A percentile compares a stretch with the other conserved stretches of the same genome.
These are phyloP conservation scores for Lolium rigidum DNA, from an alignment of 176 grass and related monocot genomes.

Conservation along the genomic window DNA sequence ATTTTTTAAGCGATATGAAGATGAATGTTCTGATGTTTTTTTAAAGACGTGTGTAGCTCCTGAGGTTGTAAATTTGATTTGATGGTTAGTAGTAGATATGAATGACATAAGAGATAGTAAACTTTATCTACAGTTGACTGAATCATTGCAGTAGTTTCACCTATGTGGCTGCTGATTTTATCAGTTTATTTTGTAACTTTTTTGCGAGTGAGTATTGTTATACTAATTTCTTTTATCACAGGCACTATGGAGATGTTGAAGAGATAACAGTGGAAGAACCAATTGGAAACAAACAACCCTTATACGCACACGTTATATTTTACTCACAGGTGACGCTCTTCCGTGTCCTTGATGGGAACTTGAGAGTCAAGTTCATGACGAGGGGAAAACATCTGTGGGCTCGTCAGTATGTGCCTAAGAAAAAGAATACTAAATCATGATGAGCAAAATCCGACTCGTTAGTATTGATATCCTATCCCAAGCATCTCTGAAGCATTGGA, in stretches of 20 bases:
- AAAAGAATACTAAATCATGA: conserved; percentile 30
- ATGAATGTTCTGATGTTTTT: too few relatives aligned
- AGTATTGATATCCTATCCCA: neutral
- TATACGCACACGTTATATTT: conserved; percentile 67
- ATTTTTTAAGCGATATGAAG: too few relatives aligned
- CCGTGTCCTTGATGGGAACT: conserved; percentile 43
- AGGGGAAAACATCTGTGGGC: conserved; percentile 71
- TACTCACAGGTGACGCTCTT: conserved; percentile 41
- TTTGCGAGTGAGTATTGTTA: neutral
- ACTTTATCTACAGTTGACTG: neutral
- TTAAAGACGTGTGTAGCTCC: neutral
- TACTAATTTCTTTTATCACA: conserved; percentile 18
- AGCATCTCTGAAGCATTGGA: neutral
- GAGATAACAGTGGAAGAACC: conserved; percentile 55
- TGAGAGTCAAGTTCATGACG: conserved; percentile 55
- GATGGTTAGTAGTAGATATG: neutral
- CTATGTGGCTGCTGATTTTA: too few relatives aligned
- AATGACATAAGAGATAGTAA: neutral
- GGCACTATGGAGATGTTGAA: conserved; percentile 53
- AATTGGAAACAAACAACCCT: conserved; percentile 35
- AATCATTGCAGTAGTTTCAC: neutral
- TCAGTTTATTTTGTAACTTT: neutral
- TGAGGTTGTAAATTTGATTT: neutral
- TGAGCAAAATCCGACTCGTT: neutral
- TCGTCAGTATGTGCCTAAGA: conserved; percentile 66